phyloP scores from a whole-genome alignment of 2,329 filamentous ascomycete genomes.

The Aspergillus hortae region DNA sequence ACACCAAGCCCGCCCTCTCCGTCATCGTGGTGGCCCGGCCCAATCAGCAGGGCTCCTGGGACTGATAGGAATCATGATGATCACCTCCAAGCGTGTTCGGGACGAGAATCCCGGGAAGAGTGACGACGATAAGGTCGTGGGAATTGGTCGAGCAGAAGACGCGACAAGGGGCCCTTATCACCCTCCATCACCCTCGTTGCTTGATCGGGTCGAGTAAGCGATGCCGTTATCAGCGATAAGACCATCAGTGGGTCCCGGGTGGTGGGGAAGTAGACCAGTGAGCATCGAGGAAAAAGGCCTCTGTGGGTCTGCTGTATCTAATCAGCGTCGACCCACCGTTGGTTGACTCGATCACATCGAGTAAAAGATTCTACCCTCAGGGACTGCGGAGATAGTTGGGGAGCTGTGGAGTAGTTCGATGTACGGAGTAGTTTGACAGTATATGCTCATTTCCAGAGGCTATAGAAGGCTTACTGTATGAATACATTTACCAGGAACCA shows the following conservation, averaged over 20 bases:
- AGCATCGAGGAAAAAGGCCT: background rate
- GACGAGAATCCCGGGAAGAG: background rate
- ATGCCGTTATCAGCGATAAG: constrained; percentile 22
- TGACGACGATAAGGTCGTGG: background rate
- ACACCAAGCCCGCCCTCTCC: no score
- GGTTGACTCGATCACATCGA: constrained; percentile 36
- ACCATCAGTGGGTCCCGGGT: background rate
- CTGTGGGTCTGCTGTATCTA: constrained; percentile 21
- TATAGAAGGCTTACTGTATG: no score
- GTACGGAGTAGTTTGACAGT: no score
- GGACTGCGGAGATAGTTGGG: no score
- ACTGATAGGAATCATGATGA: constrained; percentile 1
- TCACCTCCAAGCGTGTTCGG: background rate
- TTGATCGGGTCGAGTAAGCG: constrained; percentile 20
- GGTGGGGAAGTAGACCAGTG: background rate
- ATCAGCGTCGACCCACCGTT: constrained; percentile 5
- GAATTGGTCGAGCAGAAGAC: background rate
- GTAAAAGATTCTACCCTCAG: constrained; percentile 20
- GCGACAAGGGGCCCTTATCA: background rate
- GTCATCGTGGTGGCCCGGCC: background rate
- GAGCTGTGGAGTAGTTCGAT: no score
- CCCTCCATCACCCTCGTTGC: constrained; percentile 13
- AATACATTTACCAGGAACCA: no score
- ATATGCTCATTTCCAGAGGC: no score
- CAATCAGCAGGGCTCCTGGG: background rate